phyloP scores from a whole-genome alignment of 306 rosid species.

The Medicago lupulina region DNA sequence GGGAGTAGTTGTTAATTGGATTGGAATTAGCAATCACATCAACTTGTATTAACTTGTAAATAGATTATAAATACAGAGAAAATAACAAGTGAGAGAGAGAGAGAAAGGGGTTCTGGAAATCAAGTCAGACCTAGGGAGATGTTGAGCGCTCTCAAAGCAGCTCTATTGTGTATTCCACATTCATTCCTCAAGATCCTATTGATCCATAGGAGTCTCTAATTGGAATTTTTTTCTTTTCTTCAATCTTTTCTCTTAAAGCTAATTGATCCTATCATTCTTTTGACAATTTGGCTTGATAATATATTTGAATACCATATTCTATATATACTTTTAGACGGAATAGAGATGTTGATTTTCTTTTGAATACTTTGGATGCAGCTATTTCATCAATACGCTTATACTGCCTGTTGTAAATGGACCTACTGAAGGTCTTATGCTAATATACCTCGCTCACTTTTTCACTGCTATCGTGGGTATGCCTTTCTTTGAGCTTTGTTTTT shows the following conservation, averaged over 20 bases:
- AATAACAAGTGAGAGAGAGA: neutral
- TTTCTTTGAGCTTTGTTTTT: constrained; percentile 18
- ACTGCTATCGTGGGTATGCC: constrained; percentile 86
- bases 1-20: too few species aligned
- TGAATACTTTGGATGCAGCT: constrained; percentile 63
- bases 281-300: constrained; percentile 18
- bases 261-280: neutral
- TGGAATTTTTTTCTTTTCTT: neutral
- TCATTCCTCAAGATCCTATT: neutral
- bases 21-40: too few species aligned
- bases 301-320: constrained; percentile 21
- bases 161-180: neutral
- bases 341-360: constrained; percentile 40
- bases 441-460: constrained; percentile 73
- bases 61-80: too few species aligned
- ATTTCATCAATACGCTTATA: constrained; percentile 84
- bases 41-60: too few species aligned
- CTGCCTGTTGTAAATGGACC: constrained; percentile 95
- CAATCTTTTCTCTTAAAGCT: neutral
- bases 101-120: neutral
- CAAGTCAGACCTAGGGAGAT: neutral
- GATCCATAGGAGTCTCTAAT: neutral
- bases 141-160: neutral
- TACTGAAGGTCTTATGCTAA: constrained; percentile 94
- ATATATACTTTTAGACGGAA: constrained; percentile 1